Base-by-base conservation (phyloP, 495 filamentous ascomycete genomes). In the Aspergillus cristatus region DNA sequence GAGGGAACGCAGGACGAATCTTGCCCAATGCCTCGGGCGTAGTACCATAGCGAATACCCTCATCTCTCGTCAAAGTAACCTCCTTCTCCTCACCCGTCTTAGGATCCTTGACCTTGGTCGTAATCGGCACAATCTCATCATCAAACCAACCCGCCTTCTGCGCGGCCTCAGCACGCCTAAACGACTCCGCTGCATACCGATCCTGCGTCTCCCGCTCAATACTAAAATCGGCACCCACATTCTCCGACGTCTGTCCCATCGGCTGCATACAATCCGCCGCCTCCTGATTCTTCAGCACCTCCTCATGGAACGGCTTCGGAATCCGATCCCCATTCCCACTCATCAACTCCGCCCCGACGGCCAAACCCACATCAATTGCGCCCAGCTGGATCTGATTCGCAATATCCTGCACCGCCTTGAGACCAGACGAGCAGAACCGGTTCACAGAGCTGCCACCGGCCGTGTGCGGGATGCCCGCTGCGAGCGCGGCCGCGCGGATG, bases 241-340 rank as follows among this genome's bases (percentile, higher is more conserved):
- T 96, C 69, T 98, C 91, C 8, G 81, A 86, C 1, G 91, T 98
- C 77, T 94, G 91, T 0, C 91, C 91, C 91, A 98, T 98, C 18
- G 87, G 79, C 72, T 90, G 79, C 75, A 86, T 75, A 70, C 87
- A 93, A 61, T 98, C 91, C 24, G 57, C 52, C 0, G 85, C 76
- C 53, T 96, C 88, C 54, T 84, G 84, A 53, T 72, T 75, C 45
- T 74, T 68, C 17, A 86, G 60, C 18, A 98, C 76, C 37, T 80
- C 78, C 32, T 81, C 79, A 55, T 86, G 78, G 69, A 95, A 93
- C 3, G 85, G 79, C 18, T 66, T 62, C 14, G 76, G 73, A 14
- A 86, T 66, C 2, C 75, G 67, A 46, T 85, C 80, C 18, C 79
- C 79, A 37, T 76, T 72, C 11, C 68, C 68, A 18, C 78, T 79